These are phyloP conservation scores for Alternaria sp. DNA, from an alignment of 2,329 filamentous ascomycete genomes.

Conservation along the genomic window DNA sequence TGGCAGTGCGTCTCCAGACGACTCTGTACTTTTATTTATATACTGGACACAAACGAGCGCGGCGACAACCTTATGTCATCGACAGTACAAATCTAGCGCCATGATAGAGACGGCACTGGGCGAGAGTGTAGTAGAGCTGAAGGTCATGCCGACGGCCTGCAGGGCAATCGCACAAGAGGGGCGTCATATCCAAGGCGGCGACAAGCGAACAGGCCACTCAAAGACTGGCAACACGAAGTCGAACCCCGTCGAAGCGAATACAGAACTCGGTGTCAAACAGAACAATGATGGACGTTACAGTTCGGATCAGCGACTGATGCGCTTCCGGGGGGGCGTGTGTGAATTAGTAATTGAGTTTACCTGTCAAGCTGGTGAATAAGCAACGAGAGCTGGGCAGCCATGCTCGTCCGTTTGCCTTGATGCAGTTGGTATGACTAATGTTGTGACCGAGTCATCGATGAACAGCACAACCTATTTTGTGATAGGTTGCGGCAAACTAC, in stretches of 20 bases:
- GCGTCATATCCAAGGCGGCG: constrained; percentile 8
- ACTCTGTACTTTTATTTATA: constrained; percentile 9
- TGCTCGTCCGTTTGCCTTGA: not conserved
- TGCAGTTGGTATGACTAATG: not conserved
- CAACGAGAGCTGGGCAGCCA: not conserved
- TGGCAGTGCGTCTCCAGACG: not conserved
- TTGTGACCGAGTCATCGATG: not conserved
- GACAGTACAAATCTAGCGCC: constrained; percentile 1
- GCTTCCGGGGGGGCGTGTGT: constrained; percentile 12
- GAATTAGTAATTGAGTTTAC: constrained; percentile 22
- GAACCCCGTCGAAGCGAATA: constrained; percentile 4
- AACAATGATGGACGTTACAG: constrained; percentile 15
- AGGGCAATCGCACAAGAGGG: constrained; percentile 10
- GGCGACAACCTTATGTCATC: constrained; percentile 18
- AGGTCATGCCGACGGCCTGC: constrained; percentile 13
- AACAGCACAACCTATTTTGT: not conserved
- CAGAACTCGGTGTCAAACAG: not conserved
- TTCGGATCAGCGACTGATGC: constrained; percentile 10
- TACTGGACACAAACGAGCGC: not conserved
- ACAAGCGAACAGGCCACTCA: constrained; percentile 11
- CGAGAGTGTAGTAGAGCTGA: constrained; percentile 12
- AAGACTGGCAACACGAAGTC: constrained; percentile 9
- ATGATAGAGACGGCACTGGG: constrained; percentile 9
- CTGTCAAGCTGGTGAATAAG: constrained; percentile 18
- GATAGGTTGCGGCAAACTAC: not conserved